phyloP scores from a whole-genome alignment of 1,284 basidiomycete species.

The Irpex lacteus region DNA sequence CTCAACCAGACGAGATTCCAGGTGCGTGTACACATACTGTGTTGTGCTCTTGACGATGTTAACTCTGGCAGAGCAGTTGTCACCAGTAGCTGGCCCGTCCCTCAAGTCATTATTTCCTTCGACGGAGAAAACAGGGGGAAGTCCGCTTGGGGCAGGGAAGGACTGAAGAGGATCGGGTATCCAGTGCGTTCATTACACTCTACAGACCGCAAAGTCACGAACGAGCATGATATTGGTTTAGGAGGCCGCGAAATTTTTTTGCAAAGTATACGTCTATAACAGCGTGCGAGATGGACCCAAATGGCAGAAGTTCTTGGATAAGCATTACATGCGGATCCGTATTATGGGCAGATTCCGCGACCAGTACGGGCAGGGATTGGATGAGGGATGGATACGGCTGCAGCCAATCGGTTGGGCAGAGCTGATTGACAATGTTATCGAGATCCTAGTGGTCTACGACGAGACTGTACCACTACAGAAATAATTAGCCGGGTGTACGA shows the following conservation, averaged over 20 bases:
- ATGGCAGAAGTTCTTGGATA: background rate
- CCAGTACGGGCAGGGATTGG: background rate
- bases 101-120: background rate
- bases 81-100: background rate
- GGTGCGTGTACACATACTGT: background rate
- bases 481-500: no score
- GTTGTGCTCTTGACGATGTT: background rate
- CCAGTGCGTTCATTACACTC: background rate
- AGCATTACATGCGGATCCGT: background rate
- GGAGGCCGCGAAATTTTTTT: background rate
- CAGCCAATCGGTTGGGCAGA: background rate
- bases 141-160: background rate
- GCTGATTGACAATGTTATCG: background rate
- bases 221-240: background rate
- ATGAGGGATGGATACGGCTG: background rate
- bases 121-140: background rate
- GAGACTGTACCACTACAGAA: background rate
- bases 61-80: background rate
- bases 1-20: no score
- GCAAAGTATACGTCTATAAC: background rate
- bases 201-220: background rate
- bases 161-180: background rate
- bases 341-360: background rate
- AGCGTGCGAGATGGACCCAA: background rate
- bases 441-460: background rate